Evolutionary conservation across 2,329 filamentous ascomycete species (phyloP), one percentile per base, ranked within the genome.

Genomic region (Albophoma yamanashiensis): DNA sequence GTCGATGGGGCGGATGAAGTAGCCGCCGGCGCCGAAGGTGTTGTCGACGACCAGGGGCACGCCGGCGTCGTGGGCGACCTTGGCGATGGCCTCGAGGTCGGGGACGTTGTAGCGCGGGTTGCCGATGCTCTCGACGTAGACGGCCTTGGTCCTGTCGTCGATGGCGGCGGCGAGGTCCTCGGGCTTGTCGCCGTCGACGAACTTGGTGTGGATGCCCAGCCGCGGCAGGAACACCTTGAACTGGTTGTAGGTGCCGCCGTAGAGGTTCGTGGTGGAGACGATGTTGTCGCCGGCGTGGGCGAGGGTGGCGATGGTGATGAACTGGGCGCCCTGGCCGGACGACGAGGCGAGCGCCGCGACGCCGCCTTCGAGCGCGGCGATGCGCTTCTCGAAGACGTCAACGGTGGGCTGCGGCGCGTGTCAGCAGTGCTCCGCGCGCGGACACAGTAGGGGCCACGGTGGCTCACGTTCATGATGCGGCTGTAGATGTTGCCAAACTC

Each of bases 401-500:
- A 93, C 89, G 0, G 93, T 97, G 2, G 93, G 92, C 88, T 91
- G 65, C 25, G 34, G 50, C 31, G 34, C 43, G n/a, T 20, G 36
- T 59, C 38, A 60, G 55, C 39, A 36, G 25, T 20, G 39, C 34
- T 42, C 17, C 4, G 15, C 27, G 39, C 39, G 42, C n/a, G 8
- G 22, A 22, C 7, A n/a, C n/a, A 7, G n/a, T 11, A 11, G 3
- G 4, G 9, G 6, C 20, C 20, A 22, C 17, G 25, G 14, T 20
- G 17, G 75, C 84, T 71, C 70, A 91, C 89, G 76, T 97, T 97
- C 89, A 90, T 91, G 69, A 99, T 92, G 65, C 94, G 91, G 74
- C 88, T 94, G 82, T 99, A 99, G 74, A 97, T 96, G 78, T 97
- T 97, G 76, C 92, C 94, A 69, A 91, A 89, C 77, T 97, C 92